phyloP scores from a whole-genome alignment of 768 basidiomycete genomes.

The Neoboletus brunneissimus region DNA sequence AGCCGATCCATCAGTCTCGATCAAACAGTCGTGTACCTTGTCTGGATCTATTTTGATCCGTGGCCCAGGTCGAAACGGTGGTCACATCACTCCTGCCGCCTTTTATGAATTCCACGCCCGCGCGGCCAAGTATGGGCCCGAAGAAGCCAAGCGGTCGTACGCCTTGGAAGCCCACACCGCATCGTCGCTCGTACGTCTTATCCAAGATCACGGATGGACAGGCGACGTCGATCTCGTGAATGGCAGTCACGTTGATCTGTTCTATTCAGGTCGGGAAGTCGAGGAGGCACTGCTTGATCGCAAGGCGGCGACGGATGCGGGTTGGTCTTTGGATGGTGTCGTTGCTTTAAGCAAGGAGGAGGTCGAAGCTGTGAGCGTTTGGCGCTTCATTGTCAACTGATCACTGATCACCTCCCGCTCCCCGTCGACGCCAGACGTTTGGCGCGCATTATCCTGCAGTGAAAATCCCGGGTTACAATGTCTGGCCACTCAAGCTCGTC shows the following conservation, averaged over 20 bases:
- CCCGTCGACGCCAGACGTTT: slow-evolving; percentile 17
- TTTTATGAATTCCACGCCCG: slow-evolving; percentile 46
- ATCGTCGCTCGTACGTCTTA: slow-evolving; percentile 45
- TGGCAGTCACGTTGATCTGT: slow-evolving; percentile 50
- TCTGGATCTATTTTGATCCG: background rate
- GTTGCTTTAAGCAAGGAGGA: slow-evolving; percentile 48
- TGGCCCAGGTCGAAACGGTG: slow-evolving; percentile 70
- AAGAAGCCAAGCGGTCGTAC: slow-evolving; percentile 54
- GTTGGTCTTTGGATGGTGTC: slow-evolving; percentile 43
- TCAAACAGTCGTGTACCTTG: background rate
- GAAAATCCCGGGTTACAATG: slow-evolving; percentile 53
- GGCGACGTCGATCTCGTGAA: slow-evolving; percentile 60
- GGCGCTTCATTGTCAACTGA: background rate
- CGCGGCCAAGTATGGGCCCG: slow-evolving; percentile 40
- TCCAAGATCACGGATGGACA: slow-evolving; percentile 42
- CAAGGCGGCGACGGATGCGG: slow-evolving; percentile 51
- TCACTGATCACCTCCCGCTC: background rate
- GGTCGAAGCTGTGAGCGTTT: slow-evolving; percentile 42
- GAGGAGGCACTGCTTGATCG: slow-evolving; percentile 41
- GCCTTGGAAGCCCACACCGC: slow-evolving; percentile 59
- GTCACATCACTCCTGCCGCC: slow-evolving; percentile 58
- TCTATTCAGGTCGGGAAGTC: slow-evolving; percentile 48
- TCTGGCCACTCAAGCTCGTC: slow-evolving; percentile 84
- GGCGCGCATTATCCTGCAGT: slow-evolving; percentile 50
- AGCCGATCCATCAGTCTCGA: background rate